Evolutionary conservation across 1,284 basidiomycete species (phyloP), one percentile per base, ranked within the genome.

Genomic region (Ceratobasidium sp.): DNA sequence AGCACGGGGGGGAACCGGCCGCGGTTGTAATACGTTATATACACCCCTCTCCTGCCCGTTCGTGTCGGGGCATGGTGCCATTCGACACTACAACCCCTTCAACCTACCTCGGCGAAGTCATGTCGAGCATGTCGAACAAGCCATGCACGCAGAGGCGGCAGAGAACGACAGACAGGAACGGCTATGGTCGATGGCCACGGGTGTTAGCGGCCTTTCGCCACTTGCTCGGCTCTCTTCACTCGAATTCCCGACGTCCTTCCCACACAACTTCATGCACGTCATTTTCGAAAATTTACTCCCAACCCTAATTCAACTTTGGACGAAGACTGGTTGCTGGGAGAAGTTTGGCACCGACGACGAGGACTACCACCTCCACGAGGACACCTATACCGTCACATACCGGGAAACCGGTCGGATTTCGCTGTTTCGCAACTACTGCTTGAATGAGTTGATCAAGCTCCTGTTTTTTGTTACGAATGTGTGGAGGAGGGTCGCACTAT

Each of bases 211-310:
- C 19, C 37, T 58, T 19, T 68, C 74, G 7, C 39, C 58, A 16
- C 62, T 76, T 2, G 49, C 54, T 14, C 19, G 39, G 2, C 53
- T 76, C 29, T n/a, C 54, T n/a, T 75, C 74, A 14, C n/a, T 77
- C 8, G 14, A 37, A n/a, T 68, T 74, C 22, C 59, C 58, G 11
- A 34, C 41, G 9, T 77, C 76, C 7, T 77, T 76, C 51, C 76
- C 76, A 0, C 69, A 73, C 34, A 76, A 77, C 37, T 76, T 74
- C 27, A 77, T 77, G 76, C 76, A 77, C 34, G 29, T 76, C 7
- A 48, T 76, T 8, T 76, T 68, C 34, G 76, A 77, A 31, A 77
- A 77, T 37, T 16, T 76, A n/a, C 37, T 65, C 58, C 56, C 56
- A 29, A 72, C 27, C 1, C 68, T 77, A 8, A 22, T 73, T 3